Evolutionary conservation across 2,329 filamentous ascomycete species (phyloP).

Genomic region (Pseudocercospora eumusae): DNA sequence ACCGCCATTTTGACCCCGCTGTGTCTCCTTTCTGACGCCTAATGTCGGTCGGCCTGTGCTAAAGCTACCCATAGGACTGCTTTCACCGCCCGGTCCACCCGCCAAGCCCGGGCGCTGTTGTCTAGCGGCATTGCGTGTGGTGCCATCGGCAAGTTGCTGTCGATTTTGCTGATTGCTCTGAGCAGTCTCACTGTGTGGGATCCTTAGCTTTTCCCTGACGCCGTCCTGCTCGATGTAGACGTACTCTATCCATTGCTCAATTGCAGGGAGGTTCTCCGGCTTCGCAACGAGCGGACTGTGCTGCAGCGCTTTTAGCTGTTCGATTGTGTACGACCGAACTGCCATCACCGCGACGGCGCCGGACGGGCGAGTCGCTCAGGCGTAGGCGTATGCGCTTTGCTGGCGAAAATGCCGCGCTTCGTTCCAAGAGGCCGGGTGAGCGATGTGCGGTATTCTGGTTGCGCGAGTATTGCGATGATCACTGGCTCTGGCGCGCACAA

Average conservation of each 20-base stretch:
- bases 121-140: constrained; percentile 20
- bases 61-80: constrained; percentile 42
- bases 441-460: background rate
- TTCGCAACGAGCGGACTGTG: constrained; percentile 81
- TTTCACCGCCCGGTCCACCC: constrained; percentile 16
- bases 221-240: constrained; percentile 41
- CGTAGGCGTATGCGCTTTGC: background rate
- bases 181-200: constrained; percentile 40
- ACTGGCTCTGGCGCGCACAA: background rate
- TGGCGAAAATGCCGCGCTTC: background rate
- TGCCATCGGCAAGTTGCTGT: constrained; percentile 24
- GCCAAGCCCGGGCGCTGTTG: constrained; percentile 21
- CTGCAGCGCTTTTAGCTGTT: constrained; percentile 73
- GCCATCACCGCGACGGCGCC: constrained; percentile 31
- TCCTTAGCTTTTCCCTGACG: constrained; percentile 43
- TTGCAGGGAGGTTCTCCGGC: constrained; percentile 74
- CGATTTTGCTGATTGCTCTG: constrained; percentile 23
- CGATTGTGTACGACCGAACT: constrained; percentile 67
- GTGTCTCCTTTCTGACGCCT: constrained; percentile 31
- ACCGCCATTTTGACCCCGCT: constrained; percentile 31
- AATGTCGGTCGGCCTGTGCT: constrained; percentile 38
- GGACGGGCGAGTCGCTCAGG: constrained; percentile 11
- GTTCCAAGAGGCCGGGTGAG: background rate
- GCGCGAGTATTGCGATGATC: background rate
- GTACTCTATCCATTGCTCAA: constrained; percentile 96